Base-by-base conservation (phyloP, 805 yeast genomes). In the Yamadazyma akitaensis region DNA sequence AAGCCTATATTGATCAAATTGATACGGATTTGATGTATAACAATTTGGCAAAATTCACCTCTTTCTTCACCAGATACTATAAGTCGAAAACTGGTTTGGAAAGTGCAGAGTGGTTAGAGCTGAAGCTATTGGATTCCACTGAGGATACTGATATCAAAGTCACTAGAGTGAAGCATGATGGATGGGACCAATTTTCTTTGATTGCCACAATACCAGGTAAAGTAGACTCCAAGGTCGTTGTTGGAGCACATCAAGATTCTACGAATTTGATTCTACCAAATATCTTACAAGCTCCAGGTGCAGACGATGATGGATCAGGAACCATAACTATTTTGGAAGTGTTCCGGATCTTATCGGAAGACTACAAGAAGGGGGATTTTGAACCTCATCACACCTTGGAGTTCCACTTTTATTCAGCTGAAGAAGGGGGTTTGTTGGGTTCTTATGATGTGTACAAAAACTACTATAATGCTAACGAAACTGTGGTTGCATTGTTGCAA, bases 321-420 rank as follows among this genome's bases (percentile, higher is more conserved):
- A 84, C 91, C 4, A 82, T 85, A 3, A 84, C 96, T 2, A 77
- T 80, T 28, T 64, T 90, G 45, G 96, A 90, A 62, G 81, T 90
- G 1, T 75, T 90, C 56, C 75, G 94, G 53, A 65, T 86, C 13
- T 66, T 88, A 24, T 63, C 77, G 7, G 70, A 67, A 31, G 62
- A 63, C 19, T 59, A 62, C 43, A 58, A 52, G 16, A 40, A 53
- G 3, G 65, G 66, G 2, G 68, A 71, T 0, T 75, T 75, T 53
- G 56, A 66, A 48, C 89, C 91, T 12, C 67, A 76, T 37, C 88
- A 89, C 65, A 80, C 96, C 0, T 65, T 92, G 16, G 96, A 92
- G 63, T 91, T 92, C 70, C 98, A 92, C 67, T 92, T 89, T 75
- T 92, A 89, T 69, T 80, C 96, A 24, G 98, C 96, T 1, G 98